Conservation (phyloP, 139 green algal genomes). For the Micromonas pusilla region DNA sequence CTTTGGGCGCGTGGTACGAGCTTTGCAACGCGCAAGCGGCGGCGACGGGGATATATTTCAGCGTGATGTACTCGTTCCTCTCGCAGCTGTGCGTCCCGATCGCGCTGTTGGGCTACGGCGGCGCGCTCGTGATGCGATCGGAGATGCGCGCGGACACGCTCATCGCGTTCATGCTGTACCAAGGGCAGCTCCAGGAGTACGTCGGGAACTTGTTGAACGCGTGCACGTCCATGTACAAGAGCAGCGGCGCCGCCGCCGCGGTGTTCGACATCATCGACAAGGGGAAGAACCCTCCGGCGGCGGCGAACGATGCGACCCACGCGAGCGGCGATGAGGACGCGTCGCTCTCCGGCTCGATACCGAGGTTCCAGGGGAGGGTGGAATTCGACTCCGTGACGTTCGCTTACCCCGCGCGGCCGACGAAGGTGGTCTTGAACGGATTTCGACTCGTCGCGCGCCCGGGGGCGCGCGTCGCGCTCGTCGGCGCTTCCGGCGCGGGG, state of each 20-base stretch:
- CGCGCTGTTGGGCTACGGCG: slow-evolving; percentile 3
- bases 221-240: not conserved
- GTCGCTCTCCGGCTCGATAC: not conserved
- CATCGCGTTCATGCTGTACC: slow-evolving; percentile 17
- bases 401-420: not conserved
- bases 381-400: not conserved
- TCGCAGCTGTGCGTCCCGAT: not conserved
- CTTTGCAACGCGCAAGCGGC: not conserved
- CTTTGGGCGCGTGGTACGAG: slow-evolving; percentile 41
- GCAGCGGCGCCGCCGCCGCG: not conserved
- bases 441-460: slow-evolving; percentile 61
- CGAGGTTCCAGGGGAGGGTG: not conserved
- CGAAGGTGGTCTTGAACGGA: slow-evolving; percentile 35
- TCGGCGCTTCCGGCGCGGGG: slow-evolving; percentile 70
- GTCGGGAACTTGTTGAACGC: not conserved
- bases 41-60: not conserved
- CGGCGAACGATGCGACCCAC: too few species aligned
- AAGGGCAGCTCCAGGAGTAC: slow-evolving; percentile 18
- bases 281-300: too few species aligned
- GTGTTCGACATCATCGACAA: slow-evolving; percentile 6
- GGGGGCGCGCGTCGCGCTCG: slow-evolving; percentile 76
- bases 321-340: not conserved
- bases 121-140: not conserved
- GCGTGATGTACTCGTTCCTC: not conserved
- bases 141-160: not conserved